These are phyloP conservation scores for Asterionellopsis glacialis DNA, from an alignment of 108 stramenopile species.

Conservation along the genomic window DNA sequence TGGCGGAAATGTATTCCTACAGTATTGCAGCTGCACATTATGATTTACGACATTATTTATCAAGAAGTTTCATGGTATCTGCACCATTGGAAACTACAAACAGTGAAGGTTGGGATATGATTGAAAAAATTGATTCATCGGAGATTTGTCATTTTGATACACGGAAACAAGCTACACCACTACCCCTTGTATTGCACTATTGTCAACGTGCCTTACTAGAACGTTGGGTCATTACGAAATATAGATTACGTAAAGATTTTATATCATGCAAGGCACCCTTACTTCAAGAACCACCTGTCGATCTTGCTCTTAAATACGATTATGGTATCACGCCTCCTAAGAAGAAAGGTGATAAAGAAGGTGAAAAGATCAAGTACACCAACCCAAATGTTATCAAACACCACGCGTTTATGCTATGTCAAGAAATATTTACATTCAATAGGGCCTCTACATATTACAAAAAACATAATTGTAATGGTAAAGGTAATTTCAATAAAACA, in stretches of 20 bases:
- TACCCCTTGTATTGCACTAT: conserved; percentile 54
- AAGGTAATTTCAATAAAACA: conserved; percentile 2
- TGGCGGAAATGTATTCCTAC: conserved; percentile 83
- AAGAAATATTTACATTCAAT: conserved; percentile 59
- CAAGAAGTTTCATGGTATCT: conserved; percentile 48
- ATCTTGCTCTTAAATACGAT: conserved; percentile 45
- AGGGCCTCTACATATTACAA: conserved; percentile 73
- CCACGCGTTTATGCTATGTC: conserved; percentile 68
- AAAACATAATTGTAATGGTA: conserved; percentile 54
- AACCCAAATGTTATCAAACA: conserved; percentile 24
- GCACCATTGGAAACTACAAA: conserved; percentile 6
- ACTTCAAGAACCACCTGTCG: conserved; percentile 46
- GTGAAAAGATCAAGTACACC: conserved; percentile 16
- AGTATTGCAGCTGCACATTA: conserved; percentile 65
- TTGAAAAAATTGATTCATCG: conserved; percentile 6
- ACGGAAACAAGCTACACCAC: conserved; percentile 28
- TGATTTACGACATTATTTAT: conserved; percentile 42
- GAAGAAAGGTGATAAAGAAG: conserved; percentile 24
- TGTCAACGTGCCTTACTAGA: conserved; percentile 52
- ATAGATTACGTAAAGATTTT: conserved; percentile 47
- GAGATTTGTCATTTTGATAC: conserved; percentile 14
- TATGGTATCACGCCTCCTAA: conserved; percentile 1
- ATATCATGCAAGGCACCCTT: conserved; percentile 69
- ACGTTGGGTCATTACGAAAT: conserved; percentile 45
- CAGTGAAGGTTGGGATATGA: conserved; percentile 16